Evolutionary conservation across 345 rosid species (phyloP).

Genomic region (Euphorbia tirucalli): DNA sequence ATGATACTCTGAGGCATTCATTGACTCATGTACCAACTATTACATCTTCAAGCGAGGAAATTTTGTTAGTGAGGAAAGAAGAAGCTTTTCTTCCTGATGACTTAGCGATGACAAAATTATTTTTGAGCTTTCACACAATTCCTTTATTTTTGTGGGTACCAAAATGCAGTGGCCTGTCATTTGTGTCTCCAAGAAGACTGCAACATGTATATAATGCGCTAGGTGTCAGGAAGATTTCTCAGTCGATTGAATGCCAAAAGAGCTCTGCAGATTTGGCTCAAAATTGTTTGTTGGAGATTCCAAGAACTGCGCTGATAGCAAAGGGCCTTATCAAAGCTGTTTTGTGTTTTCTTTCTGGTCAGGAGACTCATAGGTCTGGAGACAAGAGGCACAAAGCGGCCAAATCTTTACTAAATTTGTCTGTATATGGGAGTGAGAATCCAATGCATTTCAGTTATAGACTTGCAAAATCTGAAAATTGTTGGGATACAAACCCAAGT

Average conservation of each 20-base stretch:
- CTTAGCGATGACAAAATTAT: background rate
- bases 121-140: background rate
- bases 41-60: background rate
- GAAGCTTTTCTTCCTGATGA: constrained; percentile 24
- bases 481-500: no score
- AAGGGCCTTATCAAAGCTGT: constrained; percentile 14
- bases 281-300: background rate
- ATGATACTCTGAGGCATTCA: background rate
- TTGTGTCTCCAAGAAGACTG: background rate
- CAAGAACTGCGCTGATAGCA: constrained; percentile 4
- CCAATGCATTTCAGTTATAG: background rate
- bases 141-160: constrained; percentile 9
- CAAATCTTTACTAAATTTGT: constrained; percentile 13
- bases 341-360: constrained; percentile 13
- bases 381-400: constrained; percentile 12
- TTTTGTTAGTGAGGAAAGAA: constrained; percentile 12
- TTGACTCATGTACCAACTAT: constrained; percentile 3
- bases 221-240: background rate
- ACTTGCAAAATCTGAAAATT: background rate
- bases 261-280: background rate
- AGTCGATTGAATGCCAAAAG: constrained; percentile 3
- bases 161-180: background rate
- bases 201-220: background rate
- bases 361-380: background rate
- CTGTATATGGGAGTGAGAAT: background rate